These are phyloP conservation scores for Cladophialophora bantiana DNA, from an alignment of 2,329 filamentous ascomycete species.

Conservation along the genomic window DNA sequence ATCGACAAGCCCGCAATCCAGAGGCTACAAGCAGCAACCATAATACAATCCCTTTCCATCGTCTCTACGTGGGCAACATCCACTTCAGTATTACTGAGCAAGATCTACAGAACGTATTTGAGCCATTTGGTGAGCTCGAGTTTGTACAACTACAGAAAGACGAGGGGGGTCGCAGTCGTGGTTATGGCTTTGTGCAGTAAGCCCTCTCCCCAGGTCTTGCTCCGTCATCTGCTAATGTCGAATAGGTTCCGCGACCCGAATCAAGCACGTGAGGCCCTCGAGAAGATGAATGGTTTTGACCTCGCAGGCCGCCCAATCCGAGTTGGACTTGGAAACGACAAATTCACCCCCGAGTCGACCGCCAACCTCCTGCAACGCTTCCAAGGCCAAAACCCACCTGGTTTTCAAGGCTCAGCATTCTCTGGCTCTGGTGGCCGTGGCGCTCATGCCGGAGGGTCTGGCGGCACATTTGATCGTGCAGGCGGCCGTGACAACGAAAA, in stretches of 20 bases:
- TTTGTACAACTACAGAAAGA: constrained; percentile 98
- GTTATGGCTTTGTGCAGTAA: constrained; percentile 98
- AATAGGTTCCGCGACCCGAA: constrained; percentile 84
- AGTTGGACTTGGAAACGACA: constrained; percentile 99
- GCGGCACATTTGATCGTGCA: constrained; percentile 83
- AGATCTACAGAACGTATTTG: constrained; percentile 94
- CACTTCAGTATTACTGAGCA: constrained; percentile 99
- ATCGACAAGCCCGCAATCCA: constrained; percentile 88
- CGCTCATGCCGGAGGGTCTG: constrained; percentile 74
- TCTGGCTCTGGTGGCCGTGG: constrained; percentile 89
- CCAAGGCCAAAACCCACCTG: constrained; percentile 70
- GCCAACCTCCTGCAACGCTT: constrained; percentile 91
- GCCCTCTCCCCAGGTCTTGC: constrained; percentile 49
- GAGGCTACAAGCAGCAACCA: constrained; percentile 73
- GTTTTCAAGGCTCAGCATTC: constrained; percentile 88
- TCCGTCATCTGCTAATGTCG: constrained; percentile 39
- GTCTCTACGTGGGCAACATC: constrained; percentile 98
- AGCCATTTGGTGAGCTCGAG: constrained; percentile 96
- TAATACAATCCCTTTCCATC: constrained; percentile 92
- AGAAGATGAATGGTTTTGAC: constrained; percentile 99
- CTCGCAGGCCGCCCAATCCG: constrained; percentile 96
- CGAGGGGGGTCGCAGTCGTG: constrained; percentile 85
- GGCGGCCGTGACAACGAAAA: constrained; percentile 90
- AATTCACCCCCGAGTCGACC: constrained; percentile 97
- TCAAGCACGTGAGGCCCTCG: constrained; percentile 90